Conservation (phyloP, 2,329 filamentous ascomycete genomes). For the Diaporthe ampelina region DNA sequence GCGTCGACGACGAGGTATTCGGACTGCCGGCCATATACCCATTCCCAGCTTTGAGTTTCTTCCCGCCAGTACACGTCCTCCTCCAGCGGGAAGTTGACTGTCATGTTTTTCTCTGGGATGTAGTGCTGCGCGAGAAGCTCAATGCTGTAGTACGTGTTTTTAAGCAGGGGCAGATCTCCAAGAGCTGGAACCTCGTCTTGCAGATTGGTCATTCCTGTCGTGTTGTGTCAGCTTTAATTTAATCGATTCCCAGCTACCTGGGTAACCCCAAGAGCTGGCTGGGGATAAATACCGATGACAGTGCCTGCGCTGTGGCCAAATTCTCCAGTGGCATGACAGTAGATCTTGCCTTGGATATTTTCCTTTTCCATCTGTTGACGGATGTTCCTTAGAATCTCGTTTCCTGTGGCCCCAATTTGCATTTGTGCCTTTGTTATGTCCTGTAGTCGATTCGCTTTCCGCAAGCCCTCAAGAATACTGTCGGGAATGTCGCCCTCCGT, state of each 20-base stretch:
- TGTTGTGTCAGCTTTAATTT: neutral
- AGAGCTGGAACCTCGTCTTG: conserved; percentile 62
- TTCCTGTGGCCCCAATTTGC: conserved; percentile 59
- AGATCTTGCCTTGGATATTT: conserved; percentile 62
- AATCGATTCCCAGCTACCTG: neutral
- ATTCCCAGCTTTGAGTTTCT: conserved; percentile 57
- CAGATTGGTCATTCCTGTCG: conserved; percentile 63
- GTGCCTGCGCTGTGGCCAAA: conserved; percentile 65
- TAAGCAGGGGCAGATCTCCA: conserved; percentile 60
- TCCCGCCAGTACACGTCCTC: conserved; percentile 64
- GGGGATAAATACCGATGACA: conserved; percentile 55
- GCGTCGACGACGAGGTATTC: conserved; percentile 56
- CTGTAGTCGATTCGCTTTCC: conserved; percentile 61
- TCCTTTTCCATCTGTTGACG: conserved; percentile 57
- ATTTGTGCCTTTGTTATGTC: conserved; percentile 62
- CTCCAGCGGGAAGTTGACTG: conserved; percentile 62
- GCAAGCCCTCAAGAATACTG: conserved; percentile 58
- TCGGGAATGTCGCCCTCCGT: conserved; percentile 57
- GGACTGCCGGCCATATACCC: conserved; percentile 64
- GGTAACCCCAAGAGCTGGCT: neutral
- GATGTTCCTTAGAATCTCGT: conserved; percentile 58
- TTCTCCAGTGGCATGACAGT: conserved; percentile 64
- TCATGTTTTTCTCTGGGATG: conserved; percentile 59
- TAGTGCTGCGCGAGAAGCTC: conserved; percentile 64
- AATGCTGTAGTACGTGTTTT: conserved; percentile 64